Evolutionary conservation across 371 early-diverging fungal species (phyloP), one percentile per base, ranked within the genome.

Genomic region (Syncephalastrum sp.): DNA sequence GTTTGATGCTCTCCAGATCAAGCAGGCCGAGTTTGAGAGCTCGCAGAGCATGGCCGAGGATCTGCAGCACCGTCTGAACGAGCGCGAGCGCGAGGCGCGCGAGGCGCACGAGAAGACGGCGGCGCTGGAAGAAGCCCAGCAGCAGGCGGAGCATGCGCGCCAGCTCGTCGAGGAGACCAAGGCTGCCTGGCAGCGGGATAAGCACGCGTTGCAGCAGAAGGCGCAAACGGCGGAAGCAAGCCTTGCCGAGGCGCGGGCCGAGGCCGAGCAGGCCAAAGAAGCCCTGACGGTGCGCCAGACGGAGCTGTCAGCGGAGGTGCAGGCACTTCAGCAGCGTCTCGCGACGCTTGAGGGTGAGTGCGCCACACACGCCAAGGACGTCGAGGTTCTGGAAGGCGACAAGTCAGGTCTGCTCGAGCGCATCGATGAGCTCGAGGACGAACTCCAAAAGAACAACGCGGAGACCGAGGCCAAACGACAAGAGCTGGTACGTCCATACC

Each of bases 1-100:
- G 57, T 77, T 81, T 72, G 88, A 87, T 44, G 80, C 84, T 45
- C 69, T 87, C 6, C 84, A 85, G 54, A 75, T 82, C 33, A 79
- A 79, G 58, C 80, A 82, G 50, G 88, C 88, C 16, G 90, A 91
- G 67, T 82, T 86, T 52, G 90, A 88, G 61, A 77, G 85, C 14
- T 81, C 83, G 5, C 87, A 84, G 60, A 75, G 80, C 17, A 73
- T 79, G 54, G 71, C 88, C 0, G 85, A 86, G 47, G 73, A 82
- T 47, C 61, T 82, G 15, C 80, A 80, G 54, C 80, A 79, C 54
- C 75, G 78, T 27, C 60, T 83, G 50, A 71, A 73, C 14, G 83
- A 84, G 50, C 67, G 60, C 16, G 75, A 76, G 29, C 81, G 74
- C 17, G 74, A 82, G 23, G 49, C 77, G 7, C 72, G 75, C 52